A percentile compares a stretch with the other conserved stretches of the same genome.
Evolutionary conservation across 352 stramenopile genomes (phyloP).

Genomic region (Phytophthora sojae): DNA sequence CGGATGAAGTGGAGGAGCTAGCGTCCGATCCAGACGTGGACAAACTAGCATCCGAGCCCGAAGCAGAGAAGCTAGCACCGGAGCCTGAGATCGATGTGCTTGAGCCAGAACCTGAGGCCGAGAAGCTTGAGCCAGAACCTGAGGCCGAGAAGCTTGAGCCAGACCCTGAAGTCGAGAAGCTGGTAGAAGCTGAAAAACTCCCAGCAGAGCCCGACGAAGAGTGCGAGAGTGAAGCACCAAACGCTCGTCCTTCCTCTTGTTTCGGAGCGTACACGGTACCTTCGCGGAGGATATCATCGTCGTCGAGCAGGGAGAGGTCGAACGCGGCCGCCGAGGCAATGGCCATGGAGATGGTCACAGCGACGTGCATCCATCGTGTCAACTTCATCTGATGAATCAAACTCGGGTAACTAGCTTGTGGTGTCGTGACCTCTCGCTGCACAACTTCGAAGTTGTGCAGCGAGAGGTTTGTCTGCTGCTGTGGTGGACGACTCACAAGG

Average conservation of each 20-base stretch:
- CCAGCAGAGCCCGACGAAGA: background rate
- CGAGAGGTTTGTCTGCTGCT: background rate
- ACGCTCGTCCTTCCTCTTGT: slow-evolving; percentile 24
- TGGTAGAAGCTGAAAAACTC: background rate
- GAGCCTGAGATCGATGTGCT: background rate
- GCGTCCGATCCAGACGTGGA: slow-evolving; percentile 3
- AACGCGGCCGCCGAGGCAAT: slow-evolving; percentile 13
- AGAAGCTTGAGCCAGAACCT: too few species aligned
- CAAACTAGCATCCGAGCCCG: background rate
- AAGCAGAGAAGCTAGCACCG: background rate
- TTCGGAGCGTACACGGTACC: slow-evolving; percentile 15
- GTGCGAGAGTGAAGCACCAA: background rate
- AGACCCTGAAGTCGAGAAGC: slow-evolving; percentile 6
- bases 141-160: background rate
- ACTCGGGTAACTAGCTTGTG: slow-evolving; percentile 5
- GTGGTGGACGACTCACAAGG: background rate
- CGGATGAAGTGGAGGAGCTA: slow-evolving; percentile 1
- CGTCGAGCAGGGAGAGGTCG: slow-evolving; percentile 30
- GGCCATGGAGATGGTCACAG: slow-evolving; percentile 19
- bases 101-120: background rate
- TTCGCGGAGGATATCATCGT: slow-evolving; percentile 15
- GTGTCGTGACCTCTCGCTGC: too few species aligned
- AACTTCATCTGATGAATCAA: slow-evolving; percentile 20
- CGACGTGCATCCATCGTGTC: slow-evolving; percentile 16
- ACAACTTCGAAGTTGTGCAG: slow-evolving; percentile 5